These are phyloP conservation scores for Zygoascus bituminiphila DNA, from an alignment of 805 yeast species.

Conservation along the genomic window DNA sequence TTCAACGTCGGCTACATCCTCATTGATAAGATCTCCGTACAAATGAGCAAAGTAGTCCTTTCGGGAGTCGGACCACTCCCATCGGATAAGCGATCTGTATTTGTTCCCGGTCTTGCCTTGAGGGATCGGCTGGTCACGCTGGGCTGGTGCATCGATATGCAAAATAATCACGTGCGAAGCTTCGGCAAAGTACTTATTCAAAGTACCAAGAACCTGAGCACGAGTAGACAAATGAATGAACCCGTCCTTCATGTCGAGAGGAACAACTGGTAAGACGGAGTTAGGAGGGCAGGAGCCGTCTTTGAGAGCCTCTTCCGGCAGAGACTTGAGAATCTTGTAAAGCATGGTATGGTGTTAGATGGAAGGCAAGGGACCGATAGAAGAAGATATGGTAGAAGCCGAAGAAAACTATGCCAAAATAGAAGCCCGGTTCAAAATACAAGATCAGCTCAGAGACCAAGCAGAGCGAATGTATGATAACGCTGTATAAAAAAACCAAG, in stretches of 20 bases:
- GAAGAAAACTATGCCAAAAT: not conserved
- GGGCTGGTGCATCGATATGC: constrained; percentile 18
- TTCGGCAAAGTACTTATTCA: constrained; percentile 16
- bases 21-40: constrained; percentile 21
- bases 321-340: constrained; percentile 17
- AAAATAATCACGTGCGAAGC: constrained; percentile 15
- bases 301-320: constrained; percentile 20
- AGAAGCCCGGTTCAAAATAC: no score
- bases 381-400: not conserved
- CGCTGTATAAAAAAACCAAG: no score
- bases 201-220: constrained; percentile 19
- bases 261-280: constrained; percentile 18
- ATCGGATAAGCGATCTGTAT: constrained; percentile 15
- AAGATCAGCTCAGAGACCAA: no score
- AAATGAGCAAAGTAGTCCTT: constrained; percentile 21
- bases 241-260: constrained; percentile 23
- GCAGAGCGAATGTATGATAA: no score
- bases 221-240: constrained; percentile 23
- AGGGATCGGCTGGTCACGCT: constrained; percentile 10
- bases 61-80: constrained; percentile 22
- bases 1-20: constrained; percentile 15
- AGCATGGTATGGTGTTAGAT: constrained; percentile 21
- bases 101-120: constrained; percentile 21
- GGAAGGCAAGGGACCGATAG: not conserved
- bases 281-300: constrained; percentile 16